Conservation (phyloP, 192 early-diverging fungal genomes). For the Spizellomyces punctatus region DNA sequence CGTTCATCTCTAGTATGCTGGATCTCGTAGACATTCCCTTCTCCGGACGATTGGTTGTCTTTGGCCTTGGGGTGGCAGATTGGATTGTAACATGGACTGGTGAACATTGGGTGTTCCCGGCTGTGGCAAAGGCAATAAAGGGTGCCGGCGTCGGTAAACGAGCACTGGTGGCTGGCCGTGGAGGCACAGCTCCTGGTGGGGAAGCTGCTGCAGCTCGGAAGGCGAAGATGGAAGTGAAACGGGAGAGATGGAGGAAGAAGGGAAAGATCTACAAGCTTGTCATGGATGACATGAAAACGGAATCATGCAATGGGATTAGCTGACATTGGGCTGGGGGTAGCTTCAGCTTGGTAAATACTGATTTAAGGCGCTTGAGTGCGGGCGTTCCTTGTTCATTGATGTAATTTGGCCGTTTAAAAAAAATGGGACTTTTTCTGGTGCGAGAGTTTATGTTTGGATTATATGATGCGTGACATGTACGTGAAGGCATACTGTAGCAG, state of each 20-base stretch:
- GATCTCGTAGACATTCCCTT: constrained; percentile 65
- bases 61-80: constrained; percentile 65
- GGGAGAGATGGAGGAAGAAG: constrained; percentile 41
- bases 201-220: neutral
- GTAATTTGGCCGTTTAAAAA: no score
- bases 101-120: constrained; percentile 44
- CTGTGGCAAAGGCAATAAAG: constrained; percentile 25
- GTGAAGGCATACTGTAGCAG: no score
- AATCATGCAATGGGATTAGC: neutral
- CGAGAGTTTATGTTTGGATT: no score
- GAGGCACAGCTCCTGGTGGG: neutral
- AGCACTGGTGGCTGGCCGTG: neutral
- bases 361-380: no score
- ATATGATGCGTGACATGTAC: no score
- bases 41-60: constrained; percentile 52
- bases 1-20: constrained; percentile 55
- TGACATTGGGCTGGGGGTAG: neutral
- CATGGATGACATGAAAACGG: constrained; percentile 36
- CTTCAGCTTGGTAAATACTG: neutral
- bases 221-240: constrained; percentile 23
- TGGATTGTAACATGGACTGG: constrained; percentile 44
- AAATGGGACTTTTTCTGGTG: no score
- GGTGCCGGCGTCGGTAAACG: neutral
- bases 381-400: no score
- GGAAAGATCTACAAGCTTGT: constrained; percentile 51